Base-by-base conservation (phyloP, 2,329 filamentous ascomycete species). In the Dothideomycetes sp. region DNA sequence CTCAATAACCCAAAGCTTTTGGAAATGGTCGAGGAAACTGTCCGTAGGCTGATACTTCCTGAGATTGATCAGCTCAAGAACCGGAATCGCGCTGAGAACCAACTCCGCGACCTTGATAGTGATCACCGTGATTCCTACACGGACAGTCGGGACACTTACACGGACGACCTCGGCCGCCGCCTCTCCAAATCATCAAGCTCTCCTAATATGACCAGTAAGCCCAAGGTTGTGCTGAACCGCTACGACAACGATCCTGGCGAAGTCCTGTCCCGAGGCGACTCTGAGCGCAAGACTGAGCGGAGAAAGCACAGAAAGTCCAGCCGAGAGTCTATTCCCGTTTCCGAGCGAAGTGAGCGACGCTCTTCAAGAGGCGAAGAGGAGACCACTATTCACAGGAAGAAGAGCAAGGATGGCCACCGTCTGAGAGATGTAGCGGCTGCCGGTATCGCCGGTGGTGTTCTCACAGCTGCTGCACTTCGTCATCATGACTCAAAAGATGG, bases 1-100 rank as follows among this genome's bases (percentile, higher is more conserved):
- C 84, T 93, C 57, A 94, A 93, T 62, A 94, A 95, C 53, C 88
- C 88, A 0, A 91, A 86, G 55, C 66, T 95, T 2, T 72, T 95
- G 2, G 84, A 91, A 53, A 91, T 87, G 0, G 88, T 95, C 3
- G 88, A 95, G 62, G 87, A 94, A 62, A 87, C 87, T 11, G 94
- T 95, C 53, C 80, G 86, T 46, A 76, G 87, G 36, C 70, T 94
- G 36, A 94, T 95, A 38, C 65, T 98, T 3, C 91, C 91, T 0
- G 89, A 98, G 60, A 70, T 98, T 33, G 89, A 86, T 51, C 85
- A 87, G 8, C 68, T 98, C 40, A 95, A 94, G 60, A 79, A 88
- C 52, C 87, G 94, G 54, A 84, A 89, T 57, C 88, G 84, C 58
- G 81, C 81, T 47, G 77, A 81, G 46, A 73, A 81, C 47, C 81